A percentile compares a stretch with the other conserved stretches of the same genome.
phyloP scores from a whole-genome alignment of 2,329 filamentous ascomycete species.

The Fusarium udum region DNA sequence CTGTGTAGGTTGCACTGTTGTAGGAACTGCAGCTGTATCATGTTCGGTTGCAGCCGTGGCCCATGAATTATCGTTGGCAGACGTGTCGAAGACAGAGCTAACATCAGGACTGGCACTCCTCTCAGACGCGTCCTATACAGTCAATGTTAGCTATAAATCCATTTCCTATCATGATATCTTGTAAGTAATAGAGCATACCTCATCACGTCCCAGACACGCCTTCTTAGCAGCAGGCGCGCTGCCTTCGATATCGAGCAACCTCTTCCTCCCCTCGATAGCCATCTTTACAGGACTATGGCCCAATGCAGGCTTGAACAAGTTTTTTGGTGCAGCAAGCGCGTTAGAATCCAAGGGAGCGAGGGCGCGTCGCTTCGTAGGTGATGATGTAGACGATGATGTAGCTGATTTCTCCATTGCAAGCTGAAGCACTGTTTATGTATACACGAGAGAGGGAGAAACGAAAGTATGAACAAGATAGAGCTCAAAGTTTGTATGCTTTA shows the following conservation, averaged over 20 bases:
- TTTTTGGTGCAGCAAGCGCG: constrained; percentile 48
- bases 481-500: background rate
- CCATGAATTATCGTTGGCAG: constrained; percentile 58
- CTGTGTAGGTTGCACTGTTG: constrained; percentile 15
- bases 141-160: constrained; percentile 2
- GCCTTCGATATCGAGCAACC: constrained; percentile 39
- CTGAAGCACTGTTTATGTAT: background rate
- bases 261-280: constrained; percentile 43
- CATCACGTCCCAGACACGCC: constrained; percentile 47
- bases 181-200: constrained; percentile 35
- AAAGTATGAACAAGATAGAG: background rate
- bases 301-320: constrained; percentile 31
- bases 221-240: constrained; percentile 46
- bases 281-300: constrained; percentile 40
- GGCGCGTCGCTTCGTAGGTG: constrained; percentile 59
- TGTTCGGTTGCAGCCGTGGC: constrained; percentile 61
- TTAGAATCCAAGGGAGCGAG: constrained; percentile 59
- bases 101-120: constrained; percentile 52
- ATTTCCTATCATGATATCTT: background rate
- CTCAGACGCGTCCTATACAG: constrained; percentile 41
- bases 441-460: background rate
- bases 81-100: constrained; percentile 62
- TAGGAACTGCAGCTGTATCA: constrained; percentile 43
- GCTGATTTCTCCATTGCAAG: constrained; percentile 36
- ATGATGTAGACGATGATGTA: constrained; percentile 39